Conservation (phyloP, 306 rosid species). For the Echinosophora koreensis region DNA sequence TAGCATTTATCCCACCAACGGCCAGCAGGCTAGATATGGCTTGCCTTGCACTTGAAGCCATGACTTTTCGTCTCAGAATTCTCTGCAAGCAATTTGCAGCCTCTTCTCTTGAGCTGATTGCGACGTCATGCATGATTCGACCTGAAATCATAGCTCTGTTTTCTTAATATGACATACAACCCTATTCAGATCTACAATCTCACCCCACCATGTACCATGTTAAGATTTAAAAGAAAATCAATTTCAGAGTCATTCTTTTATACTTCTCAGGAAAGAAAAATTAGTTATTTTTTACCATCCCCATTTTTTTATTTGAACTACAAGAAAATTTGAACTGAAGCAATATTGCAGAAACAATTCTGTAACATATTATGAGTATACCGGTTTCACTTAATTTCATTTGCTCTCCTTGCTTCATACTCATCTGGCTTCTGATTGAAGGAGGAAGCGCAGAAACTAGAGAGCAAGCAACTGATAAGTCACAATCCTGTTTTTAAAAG, state of each 20-base stretch:
- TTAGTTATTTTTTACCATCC: neutral
- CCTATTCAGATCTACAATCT: constrained; percentile 33
- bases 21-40: constrained; percentile 83
- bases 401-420: constrained; percentile 61
- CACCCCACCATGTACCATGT: neutral
- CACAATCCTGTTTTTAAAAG: constrained; percentile 67
- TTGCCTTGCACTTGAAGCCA: constrained; percentile 93
- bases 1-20: constrained; percentile 73
- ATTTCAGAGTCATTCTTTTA: constrained; percentile 2
- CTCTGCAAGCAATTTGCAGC: constrained; percentile 78
- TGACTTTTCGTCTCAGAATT: constrained; percentile 71
- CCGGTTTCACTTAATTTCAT: constrained; percentile 59
- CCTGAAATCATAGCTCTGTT: constrained; percentile 59
- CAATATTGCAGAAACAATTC: constrained; percentile 33
- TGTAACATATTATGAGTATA: constrained; percentile 45
- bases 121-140: constrained; percentile 47
- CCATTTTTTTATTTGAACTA: neutral
- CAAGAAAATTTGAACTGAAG: constrained; percentile 4
- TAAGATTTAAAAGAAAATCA: constrained; percentile 32
- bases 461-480: constrained; percentile 57
- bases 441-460: constrained; percentile 80
- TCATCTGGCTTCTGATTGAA: constrained; percentile 66
- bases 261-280: neutral
- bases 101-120: constrained; percentile 67
- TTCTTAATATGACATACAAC: constrained; percentile 27